Percentiles rank a stretch among this genome's conserved stretches.
These are phyloP conservation scores for Alternaria atra DNA, from an alignment of 2,329 filamentous ascomycete genomes.

Conservation along the genomic window DNA sequence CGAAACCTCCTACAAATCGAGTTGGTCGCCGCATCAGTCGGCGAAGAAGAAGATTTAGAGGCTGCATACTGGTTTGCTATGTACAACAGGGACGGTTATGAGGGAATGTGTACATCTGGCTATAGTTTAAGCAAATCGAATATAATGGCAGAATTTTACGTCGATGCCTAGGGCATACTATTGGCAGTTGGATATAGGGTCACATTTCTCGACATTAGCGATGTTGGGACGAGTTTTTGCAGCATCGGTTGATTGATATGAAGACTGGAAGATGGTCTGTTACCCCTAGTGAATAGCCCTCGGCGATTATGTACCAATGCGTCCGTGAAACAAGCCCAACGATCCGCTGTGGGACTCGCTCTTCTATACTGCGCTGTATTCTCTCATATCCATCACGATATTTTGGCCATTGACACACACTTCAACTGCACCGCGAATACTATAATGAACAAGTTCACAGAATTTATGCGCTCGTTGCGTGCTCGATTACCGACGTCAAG, in stretches of 20 bases:
- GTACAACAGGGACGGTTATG: background rate
- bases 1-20: too few species aligned
- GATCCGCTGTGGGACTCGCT: background rate
- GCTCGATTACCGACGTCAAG: background rate
- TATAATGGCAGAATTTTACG: background rate
- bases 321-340: background rate
- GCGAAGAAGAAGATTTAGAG: background rate
- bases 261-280: background rate
- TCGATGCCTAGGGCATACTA: background rate
- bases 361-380: background rate
- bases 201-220: too few species aligned
- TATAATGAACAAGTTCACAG: constrained; percentile 10
- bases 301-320: background rate
- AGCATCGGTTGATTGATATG: too few species aligned
- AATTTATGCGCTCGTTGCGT: constrained; percentile 1
- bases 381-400: background rate
- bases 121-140: background rate
- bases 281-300: background rate
- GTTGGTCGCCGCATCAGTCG: too few species aligned
- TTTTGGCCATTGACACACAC: background rate
- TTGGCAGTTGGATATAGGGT: background rate
- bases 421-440: background rate
- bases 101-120: background rate
- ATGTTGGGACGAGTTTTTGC: too few species aligned
- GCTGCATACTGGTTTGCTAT: background rate